Evolutionary conservation across 371 early-diverging fungal genomes (phyloP), one percentile per base, ranked within the genome.

Genomic region (Actinomortierella ambigua): DNA sequence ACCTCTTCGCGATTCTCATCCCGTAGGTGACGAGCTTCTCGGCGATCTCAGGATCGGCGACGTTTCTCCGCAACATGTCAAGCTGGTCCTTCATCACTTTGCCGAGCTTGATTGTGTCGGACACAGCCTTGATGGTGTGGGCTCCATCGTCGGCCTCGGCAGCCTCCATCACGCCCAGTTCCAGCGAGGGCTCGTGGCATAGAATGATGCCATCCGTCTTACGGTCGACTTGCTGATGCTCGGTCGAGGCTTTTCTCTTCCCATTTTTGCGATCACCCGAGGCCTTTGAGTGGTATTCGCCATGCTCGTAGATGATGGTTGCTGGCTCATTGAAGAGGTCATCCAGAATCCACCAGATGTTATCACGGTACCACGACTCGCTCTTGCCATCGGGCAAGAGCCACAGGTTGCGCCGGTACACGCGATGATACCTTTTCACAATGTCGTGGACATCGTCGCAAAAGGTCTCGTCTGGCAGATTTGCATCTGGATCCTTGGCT

Each of bases 231-330:
- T n/a, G 11, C 15, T 27, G 53, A 28, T 59, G 53, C 34, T 46
- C 27, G 43, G 39, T n/a, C 20, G 24, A 29, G 9, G 53, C 43
- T 29, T 22, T 20, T 23, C 53, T 29, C 27, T 59, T 1, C 9
- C 42, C 20, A 48, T 59, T 59, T 47, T 59, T 59, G 7, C 53
- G 59, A 28, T 9, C 44, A 18, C n/a, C 43, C 15, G 59, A 59
- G 1, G 59, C 59, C 18, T 46, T 15, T 17, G 20, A 59, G 50
- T 27, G 17, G 3, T 53, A 15, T 18, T 59, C 52, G 43, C 59
- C 59, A 18, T 52, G 53, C 17, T 59, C n/a, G 46, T 59, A 59
- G 27, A 22, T 51, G 47, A 53, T 40, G 1, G 13, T 23, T 6
- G 20, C 47, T 1, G 28, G 51, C 7, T 29, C 47, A 42, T 43